phyloP scores from a whole-genome alignment of 768 basidiomycete genomes.

The Auriscalpium vulgare region DNA sequence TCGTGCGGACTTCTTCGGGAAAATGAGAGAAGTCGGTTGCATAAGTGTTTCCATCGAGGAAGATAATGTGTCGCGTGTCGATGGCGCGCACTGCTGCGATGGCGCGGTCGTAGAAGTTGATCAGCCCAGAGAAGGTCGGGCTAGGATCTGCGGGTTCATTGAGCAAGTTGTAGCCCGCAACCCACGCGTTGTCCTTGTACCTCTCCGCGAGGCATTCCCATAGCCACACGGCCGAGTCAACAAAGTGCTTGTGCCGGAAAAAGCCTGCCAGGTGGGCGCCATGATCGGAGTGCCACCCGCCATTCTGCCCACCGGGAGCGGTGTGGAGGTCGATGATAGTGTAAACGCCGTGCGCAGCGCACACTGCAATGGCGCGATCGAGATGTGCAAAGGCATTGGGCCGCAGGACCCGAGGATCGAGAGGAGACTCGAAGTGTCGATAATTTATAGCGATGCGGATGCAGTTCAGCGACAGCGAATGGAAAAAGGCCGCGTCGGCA shows the following conservation, averaged over 20 bases:
- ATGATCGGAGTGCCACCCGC: slow-evolving; percentile 32
- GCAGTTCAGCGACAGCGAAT: slow-evolving; percentile 31
- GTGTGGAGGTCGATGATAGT: slow-evolving; percentile 36
- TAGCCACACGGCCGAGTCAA: slow-evolving; percentile 31
- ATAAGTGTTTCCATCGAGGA: slow-evolving; percentile 36
- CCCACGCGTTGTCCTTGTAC: slow-evolving; percentile 36
- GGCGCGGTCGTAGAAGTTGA: slow-evolving; percentile 30
- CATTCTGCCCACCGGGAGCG: slow-evolving; percentile 15
- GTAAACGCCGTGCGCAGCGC: slow-evolving; percentile 32
- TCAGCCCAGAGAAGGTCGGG: slow-evolving; percentile 21
- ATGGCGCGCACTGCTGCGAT: slow-evolving; percentile 33
- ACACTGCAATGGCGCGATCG: slow-evolving; percentile 34
- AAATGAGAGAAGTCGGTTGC: slow-evolving; percentile 27
- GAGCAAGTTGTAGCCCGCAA: slow-evolving; percentile 39
- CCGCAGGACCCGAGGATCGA: slow-evolving; percentile 32
- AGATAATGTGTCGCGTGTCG: slow-evolving; percentile 36
- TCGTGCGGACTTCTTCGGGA: slow-evolving; percentile 18
- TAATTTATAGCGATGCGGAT: slow-evolving; percentile 30
- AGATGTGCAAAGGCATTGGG: slow-evolving; percentile 32
- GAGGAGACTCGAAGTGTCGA: slow-evolving; percentile 27
- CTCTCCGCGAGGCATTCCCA: slow-evolving; percentile 34
- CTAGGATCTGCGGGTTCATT: slow-evolving; percentile 38
- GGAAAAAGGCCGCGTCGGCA: slow-evolving; percentile 30
- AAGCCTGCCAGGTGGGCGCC: slow-evolving; percentile 22
- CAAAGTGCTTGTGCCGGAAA: slow-evolving; percentile 36